Conservation (phyloP, 805 yeast species). For the Starmerella vaccinii region DNA sequence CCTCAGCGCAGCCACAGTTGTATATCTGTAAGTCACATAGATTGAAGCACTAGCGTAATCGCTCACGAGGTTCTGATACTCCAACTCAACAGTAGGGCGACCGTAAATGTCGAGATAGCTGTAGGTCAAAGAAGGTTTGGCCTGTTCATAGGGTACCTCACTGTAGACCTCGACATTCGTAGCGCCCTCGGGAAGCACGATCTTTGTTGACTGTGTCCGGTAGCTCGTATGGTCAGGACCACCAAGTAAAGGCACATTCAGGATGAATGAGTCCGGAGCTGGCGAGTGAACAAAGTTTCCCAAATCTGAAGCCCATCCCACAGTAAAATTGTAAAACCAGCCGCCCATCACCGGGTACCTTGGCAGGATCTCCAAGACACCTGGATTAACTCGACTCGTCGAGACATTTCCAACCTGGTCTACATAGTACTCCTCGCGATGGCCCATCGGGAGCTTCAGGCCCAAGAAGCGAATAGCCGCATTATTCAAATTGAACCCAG, state of each 20-base stretch:
- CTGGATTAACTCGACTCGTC: slow-evolving; percentile 39
- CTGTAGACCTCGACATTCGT: slow-evolving; percentile 43
- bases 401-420: slow-evolving; percentile 92
- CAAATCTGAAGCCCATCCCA: slow-evolving; percentile 77
- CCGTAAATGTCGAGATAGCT: slow-evolving; percentile 61
- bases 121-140: slow-evolving; percentile 24
- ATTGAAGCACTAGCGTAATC: slow-evolving; percentile 50
- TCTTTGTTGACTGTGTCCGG: slow-evolving; percentile 46
- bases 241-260: slow-evolving; percentile 60
- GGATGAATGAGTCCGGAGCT: slow-evolving; percentile 42
- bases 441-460: slow-evolving; percentile 41
- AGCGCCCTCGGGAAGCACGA: slow-evolving; percentile 87
- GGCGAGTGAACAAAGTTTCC: slow-evolving; percentile 41
- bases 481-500: slow-evolving; percentile 39
- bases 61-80: slow-evolving; percentile 55
- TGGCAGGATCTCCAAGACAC: slow-evolving; percentile 56
- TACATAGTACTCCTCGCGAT: slow-evolving; percentile 64
- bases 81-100: slow-evolving; percentile 60
- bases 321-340: slow-evolving; percentile 89
- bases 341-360: slow-evolving; percentile 94
- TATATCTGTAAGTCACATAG: slow-evolving; percentile 52
- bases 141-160: slow-evolving; percentile 31
- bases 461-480: slow-evolving; percentile 55
- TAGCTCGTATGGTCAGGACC: slow-evolving; percentile 58
- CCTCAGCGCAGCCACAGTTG: slow-evolving; percentile 41